Evolutionary conservation across 768 basidiomycete genomes (phyloP).

Genomic region (Phaeotremella fagi): DNA sequence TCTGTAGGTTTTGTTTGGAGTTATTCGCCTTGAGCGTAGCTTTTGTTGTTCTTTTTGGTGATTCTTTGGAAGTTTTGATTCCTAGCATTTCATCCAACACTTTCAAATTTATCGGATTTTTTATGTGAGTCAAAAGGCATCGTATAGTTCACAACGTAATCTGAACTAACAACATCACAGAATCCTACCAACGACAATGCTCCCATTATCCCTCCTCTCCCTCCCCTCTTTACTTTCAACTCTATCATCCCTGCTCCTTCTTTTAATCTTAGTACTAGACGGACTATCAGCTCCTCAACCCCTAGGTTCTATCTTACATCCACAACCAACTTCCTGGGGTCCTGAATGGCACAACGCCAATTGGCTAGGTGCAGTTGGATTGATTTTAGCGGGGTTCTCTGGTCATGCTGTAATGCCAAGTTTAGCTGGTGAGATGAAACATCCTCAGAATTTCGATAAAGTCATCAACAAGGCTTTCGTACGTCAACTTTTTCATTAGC

Average conservation of each 20-base stretch:
- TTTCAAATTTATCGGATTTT: slow-evolving; percentile 69
- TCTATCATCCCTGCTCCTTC: slow-evolving; percentile 67
- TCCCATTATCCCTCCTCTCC: slow-evolving; percentile 80
- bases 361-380: slow-evolving; percentile 74
- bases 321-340: slow-evolving; percentile 63
- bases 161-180: slow-evolving; percentile 50
- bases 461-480: slow-evolving; percentile 77
- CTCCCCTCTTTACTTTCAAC: slow-evolving; percentile 77
- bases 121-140: slow-evolving; percentile 55
- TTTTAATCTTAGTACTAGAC: slow-evolving; percentile 73
- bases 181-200: slow-evolving; percentile 74
- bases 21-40: slow-evolving; percentile 79
- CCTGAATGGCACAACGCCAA: slow-evolving; percentile 54
- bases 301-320: slow-evolving; percentile 76
- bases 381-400: slow-evolving; percentile 92
- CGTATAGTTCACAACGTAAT: slow-evolving; percentile 5
- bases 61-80: slow-evolving; percentile 70
- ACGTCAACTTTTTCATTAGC: slow-evolving; percentile 42
- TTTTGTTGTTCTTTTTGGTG: slow-evolving; percentile 82
- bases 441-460: slow-evolving; percentile 68
- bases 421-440: slow-evolving; percentile 79
- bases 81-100: slow-evolving; percentile 63
- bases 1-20: slow-evolving; percentile 74
- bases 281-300: slow-evolving; percentile 63
- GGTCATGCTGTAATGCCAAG: slow-evolving; percentile 91